phyloP scores from a whole-genome alignment of 2,329 filamentous ascomycete species.

The Fusarium poae region DNA sequence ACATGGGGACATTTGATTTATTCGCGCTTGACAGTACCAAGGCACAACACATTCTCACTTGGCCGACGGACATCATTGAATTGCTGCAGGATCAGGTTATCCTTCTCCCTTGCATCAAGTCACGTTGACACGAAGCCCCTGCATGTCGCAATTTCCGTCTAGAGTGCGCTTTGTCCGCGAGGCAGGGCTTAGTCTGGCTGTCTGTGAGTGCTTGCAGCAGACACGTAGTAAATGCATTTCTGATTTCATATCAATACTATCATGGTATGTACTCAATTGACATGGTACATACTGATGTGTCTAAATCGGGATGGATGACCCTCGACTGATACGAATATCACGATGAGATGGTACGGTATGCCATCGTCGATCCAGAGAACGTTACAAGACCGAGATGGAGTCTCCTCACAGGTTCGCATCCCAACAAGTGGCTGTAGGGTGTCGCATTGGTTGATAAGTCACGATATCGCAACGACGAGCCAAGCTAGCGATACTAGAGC shows the following conservation, averaged over 20 bases:
- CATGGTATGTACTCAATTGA: neutral
- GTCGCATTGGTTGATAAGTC: slow-evolving; percentile 20
- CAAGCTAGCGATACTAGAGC: slow-evolving; percentile 15
- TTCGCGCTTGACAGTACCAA: slow-evolving; percentile 4
- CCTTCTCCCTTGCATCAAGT: slow-evolving; percentile 33
- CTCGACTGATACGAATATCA: slow-evolving; percentile 9
- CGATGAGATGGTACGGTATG: neutral
- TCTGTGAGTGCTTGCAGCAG: slow-evolving; percentile 1
- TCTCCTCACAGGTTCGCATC: slow-evolving; percentile 17
- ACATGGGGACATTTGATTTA: slow-evolving; percentile 6
- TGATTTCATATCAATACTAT: slow-evolving; percentile 7
- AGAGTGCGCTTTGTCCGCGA: slow-evolving; percentile 14
- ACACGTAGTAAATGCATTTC: slow-evolving; percentile 3
- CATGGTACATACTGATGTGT: neutral
- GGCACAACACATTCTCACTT: slow-evolving; percentile 10
- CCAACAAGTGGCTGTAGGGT: slow-evolving; percentile 5
- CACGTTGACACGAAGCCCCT: slow-evolving; percentile 41
- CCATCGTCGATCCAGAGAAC: slow-evolving; percentile 35
- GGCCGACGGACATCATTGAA: slow-evolving; percentile 9
- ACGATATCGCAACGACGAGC: slow-evolving; percentile 10
- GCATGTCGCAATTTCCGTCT: slow-evolving; percentile 32
- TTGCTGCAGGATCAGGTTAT: slow-evolving; percentile 3
- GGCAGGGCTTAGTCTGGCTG: slow-evolving; percentile 25
- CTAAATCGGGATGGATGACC: slow-evolving; percentile 17
- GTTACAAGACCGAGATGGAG: slow-evolving; percentile 9